Base-by-base conservation (phyloP, 345 rosid genomes). In the Eucalyptus pauciflora region DNA sequence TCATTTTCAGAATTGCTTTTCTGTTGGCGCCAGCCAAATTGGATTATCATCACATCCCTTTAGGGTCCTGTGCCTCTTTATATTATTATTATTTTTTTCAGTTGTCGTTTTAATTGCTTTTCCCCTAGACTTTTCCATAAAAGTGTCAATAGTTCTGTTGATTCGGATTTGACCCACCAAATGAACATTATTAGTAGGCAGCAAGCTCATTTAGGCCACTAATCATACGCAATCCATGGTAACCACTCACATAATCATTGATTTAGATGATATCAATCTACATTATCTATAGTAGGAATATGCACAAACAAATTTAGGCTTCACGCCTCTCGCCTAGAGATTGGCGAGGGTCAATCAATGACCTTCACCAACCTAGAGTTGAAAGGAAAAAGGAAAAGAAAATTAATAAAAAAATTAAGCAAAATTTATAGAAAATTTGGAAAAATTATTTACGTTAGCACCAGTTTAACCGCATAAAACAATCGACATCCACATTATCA, bases 401-500 rank as follows among this genome's bases (percentile, higher is more conserved):
- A 58, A 8, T 22, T 22, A 0, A 56, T 56, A 24, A 58, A 58
- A 51, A 56, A 10, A 25, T 25, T 6, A 4, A 7, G 3, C 5
- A 58, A 58, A 58, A 1, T 1, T 54, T 22, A 20, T 54, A 54
- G 25, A 54, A 54, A 54, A 54, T 18, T 54, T 54, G 5, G 27
- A 18, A 22, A 54, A 54, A 8, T 18, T 20, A 54, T 18, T 22
- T 22, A 54, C 1, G 10, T 54, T 22, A 54, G 11, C 27, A 54
- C 2, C 1, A 1, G 2, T 22, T 20, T 54, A 54, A 1, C 11
- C 1, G 8, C 27, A 0, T 54, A 54, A 3, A 22, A 8, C 5
- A 22, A 0, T 54, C 0, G 1, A 22, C 1, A 1, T 22, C 27
- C 3, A 54, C 10, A 18, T 54, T 1, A 54, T 54, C 11, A 18